phyloP scores from a whole-genome alignment of 306 rosid species.

The Ammopiptanthus mongolicus region DNA sequence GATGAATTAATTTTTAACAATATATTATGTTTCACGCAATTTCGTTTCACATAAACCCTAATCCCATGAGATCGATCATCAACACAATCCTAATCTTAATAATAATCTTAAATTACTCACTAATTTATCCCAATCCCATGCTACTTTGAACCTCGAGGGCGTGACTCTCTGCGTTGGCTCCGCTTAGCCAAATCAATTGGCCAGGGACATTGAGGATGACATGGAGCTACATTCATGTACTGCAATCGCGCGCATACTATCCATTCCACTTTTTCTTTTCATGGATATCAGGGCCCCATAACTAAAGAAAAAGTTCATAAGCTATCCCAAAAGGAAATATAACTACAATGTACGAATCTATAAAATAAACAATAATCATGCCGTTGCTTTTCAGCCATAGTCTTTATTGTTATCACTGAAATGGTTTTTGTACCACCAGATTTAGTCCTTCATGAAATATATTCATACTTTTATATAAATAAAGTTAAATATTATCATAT shows the following conservation, averaged over 20 bases:
- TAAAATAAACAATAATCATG: neutral
- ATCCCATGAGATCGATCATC: no score
- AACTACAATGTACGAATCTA: neutral
- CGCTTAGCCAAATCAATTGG: neutral
- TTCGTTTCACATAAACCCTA: no score
- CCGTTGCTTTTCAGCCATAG: neutral
- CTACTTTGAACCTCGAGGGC: neutral
- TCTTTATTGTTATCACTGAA: neutral
- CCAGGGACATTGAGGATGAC: neutral
- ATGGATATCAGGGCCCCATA: conserved; percentile 22
- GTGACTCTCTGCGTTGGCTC: neutral
- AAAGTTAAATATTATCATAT: no score
- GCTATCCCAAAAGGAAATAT: neutral
- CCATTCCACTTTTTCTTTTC: conserved; percentile 6
- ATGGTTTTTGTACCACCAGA: no score
- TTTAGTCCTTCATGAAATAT: no score
- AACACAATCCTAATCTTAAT: no score
- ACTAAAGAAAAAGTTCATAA: conserved; percentile 3
- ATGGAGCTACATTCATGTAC: neutral
- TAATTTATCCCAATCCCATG: no score
- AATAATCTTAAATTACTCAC: no score
- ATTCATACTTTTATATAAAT: no score
- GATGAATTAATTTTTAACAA: no score
- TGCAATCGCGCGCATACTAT: neutral
- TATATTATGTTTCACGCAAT: no score